Conservation (phyloP, 2,329 filamentous ascomycete species). For the Aspergillus sp. region DNA sequence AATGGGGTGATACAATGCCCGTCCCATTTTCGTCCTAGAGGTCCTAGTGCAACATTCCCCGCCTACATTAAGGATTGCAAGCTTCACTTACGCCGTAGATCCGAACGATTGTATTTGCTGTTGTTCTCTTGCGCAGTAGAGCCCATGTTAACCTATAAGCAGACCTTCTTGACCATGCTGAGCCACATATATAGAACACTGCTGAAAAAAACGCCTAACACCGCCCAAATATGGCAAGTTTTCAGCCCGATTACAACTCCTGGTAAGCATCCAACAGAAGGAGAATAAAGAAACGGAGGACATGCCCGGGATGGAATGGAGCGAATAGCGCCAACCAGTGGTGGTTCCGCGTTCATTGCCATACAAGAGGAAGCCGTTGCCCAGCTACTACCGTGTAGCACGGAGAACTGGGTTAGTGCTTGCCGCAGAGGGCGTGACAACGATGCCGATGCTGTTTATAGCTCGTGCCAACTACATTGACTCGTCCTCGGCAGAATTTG, state of each 20-base stretch:
- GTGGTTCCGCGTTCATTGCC: background rate
- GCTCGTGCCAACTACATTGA: slow-evolving; percentile 26
- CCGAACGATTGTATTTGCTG: background rate
- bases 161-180: background rate
- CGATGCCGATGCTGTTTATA: background rate
- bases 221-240: slow-evolving; percentile 16
- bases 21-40: slow-evolving; percentile 15
- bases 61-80: background rate
- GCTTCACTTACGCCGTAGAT: slow-evolving; percentile 1
- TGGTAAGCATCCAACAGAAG: slow-evolving; percentile 15
- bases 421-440: slow-evolving; percentile 1
- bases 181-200: slow-evolving; percentile 1
- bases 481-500: slow-evolving; percentile 80
- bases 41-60: background rate
- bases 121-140: background rate
- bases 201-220: slow-evolving; percentile 21
- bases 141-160: slow-evolving; percentile 1
- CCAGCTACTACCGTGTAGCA: background rate
- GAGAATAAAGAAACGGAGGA: slow-evolving; percentile 10
- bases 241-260: slow-evolving; percentile 23
- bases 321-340: background rate
- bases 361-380: background rate
- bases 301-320: slow-evolving; percentile 21
- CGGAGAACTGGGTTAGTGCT: background rate
- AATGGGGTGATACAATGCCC: slow-evolving; percentile 26